A percentile compares a stretch with the other conserved stretches of the same genome.
Evolutionary conservation across 192 early-diverging fungal genomes (phyloP).

Genomic region (Oehlia diaphana): DNA sequence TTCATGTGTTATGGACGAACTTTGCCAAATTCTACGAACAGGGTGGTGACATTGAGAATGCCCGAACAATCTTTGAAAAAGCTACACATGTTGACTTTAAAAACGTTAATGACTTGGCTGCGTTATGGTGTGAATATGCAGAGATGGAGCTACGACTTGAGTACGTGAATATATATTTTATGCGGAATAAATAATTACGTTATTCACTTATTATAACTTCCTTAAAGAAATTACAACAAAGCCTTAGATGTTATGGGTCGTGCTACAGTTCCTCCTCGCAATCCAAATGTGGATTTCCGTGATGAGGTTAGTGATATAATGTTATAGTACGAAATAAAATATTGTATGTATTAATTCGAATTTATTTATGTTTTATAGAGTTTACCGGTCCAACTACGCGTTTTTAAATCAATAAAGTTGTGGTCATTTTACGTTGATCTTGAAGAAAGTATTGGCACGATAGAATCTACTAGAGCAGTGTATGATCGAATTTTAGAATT

Average conservation of each 20-base stretch:
- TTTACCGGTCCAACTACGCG: slow-evolving; percentile 70
- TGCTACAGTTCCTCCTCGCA: slow-evolving; percentile 71
- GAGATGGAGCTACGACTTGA: slow-evolving; percentile 78
- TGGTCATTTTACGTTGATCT: slow-evolving; percentile 96
- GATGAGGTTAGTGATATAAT: slow-evolving; percentile 63
- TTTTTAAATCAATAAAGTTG: slow-evolving; percentile 84
- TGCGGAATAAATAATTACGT: not conserved
- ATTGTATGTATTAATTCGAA: not conserved
- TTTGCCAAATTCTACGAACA: slow-evolving; percentile 83
- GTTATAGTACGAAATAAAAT: not conserved
- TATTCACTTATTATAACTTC: not conserved
- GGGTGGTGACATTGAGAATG: slow-evolving; percentile 56
- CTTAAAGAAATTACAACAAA: slow-evolving; percentile 53
- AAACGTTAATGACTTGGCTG: slow-evolving; percentile 80
- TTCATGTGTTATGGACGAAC: slow-evolving; percentile 78
- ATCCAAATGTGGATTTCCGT: slow-evolving; percentile 62
- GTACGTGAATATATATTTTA: slow-evolving; percentile 26
- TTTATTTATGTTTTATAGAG: slow-evolving; percentile 29
- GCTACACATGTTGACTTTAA: slow-evolving; percentile 81
- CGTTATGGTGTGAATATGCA: slow-evolving; percentile 89
- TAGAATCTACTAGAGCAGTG: slow-evolving; percentile 74
- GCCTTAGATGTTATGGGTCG: slow-evolving; percentile 83
- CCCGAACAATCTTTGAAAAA: slow-evolving; percentile 79
- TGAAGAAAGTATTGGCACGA: slow-evolving; percentile 84
- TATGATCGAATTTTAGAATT: slow-evolving; percentile 94